These are phyloP conservation scores for Isochrysis galbana DNA, from an alignment of 78 protist species.

Conservation along the genomic window DNA sequence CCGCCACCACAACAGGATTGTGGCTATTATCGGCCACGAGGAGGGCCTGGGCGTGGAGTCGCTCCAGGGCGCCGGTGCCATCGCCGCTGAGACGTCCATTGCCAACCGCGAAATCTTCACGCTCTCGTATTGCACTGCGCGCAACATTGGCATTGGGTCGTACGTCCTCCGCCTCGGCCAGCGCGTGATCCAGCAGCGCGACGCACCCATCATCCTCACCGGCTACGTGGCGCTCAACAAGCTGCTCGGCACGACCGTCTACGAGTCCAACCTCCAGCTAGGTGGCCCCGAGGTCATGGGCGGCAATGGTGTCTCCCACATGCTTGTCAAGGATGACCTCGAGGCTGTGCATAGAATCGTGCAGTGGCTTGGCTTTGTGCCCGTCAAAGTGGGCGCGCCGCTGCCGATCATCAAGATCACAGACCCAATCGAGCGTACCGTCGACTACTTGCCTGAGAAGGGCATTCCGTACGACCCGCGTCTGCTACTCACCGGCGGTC, in stretches of 20 bases:
- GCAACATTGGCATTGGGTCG: slow-evolving; percentile 98
- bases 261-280: slow-evolving; percentile 89
- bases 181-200: slow-evolving; percentile 57
- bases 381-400: slow-evolving; percentile 26
- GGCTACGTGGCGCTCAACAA: slow-evolving; percentile 95
- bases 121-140: slow-evolving; percentile 81
- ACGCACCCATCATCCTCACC: slow-evolving; percentile 91
- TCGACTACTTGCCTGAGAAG: slow-evolving; percentile 68
- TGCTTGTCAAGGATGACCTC: slow-evolving; percentile 73
- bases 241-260: slow-evolving; percentile 76
- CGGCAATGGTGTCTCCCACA: slow-evolving; percentile 93
- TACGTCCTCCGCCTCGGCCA: slow-evolving; percentile 95
- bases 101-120: slow-evolving; percentile 93
- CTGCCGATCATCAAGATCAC: neutral
- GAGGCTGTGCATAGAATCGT: slow-evolving; percentile 70
- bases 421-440: slow-evolving; percentile 1
- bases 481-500: slow-evolving; percentile 70
- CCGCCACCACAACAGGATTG: slow-evolving; percentile 51
- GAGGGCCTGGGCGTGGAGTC: slow-evolving; percentile 95
- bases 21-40: slow-evolving; percentile 76
- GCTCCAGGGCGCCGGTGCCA: slow-evolving; percentile 89
- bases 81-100: slow-evolving; percentile 96
- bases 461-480: slow-evolving; percentile 82
- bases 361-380: slow-evolving; percentile 87
- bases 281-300: slow-evolving; percentile 93